These are phyloP conservation scores for Solanum corneliomulleri DNA, from an alignment of 257 asterid species.

Conservation along the genomic window DNA sequence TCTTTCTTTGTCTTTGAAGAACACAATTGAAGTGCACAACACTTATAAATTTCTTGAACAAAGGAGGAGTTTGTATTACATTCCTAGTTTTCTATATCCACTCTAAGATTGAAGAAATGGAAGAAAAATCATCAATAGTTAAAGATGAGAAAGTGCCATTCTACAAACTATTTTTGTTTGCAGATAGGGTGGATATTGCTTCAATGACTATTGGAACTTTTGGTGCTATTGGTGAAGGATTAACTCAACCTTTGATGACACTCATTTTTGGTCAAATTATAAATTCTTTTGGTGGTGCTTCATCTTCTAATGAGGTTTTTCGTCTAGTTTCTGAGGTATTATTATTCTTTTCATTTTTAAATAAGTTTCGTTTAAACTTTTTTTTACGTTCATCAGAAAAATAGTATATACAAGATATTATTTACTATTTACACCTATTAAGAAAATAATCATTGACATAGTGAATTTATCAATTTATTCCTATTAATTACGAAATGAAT, in stretches of 20 bases:
- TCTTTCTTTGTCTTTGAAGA: neutral
- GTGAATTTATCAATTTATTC: too few relatives aligned
- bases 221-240: conserved; percentile 41
- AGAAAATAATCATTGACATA: too few relatives aligned
- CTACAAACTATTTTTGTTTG: conserved; percentile 38
- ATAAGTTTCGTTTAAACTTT: too few relatives aligned
- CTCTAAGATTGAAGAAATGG: neutral
- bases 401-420: too few relatives aligned
- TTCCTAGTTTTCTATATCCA: neutral
- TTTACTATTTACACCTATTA: too few relatives aligned
- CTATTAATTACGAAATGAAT: too few relatives aligned
- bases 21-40: neutral
- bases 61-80: neutral
- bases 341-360: too few relatives aligned
- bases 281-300: conserved; percentile 33
- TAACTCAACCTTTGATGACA: conserved; percentile 65
- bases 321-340: conserved; percentile 42
- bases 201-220: conserved; percentile 39
- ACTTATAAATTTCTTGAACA: neutral
- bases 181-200: conserved; percentile 33
- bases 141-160: conserved; percentile 26
- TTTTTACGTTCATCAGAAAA: neutral
- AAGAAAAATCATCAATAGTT: neutral
- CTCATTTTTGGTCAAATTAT: conserved; percentile 48
- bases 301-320: conserved; percentile 15